A percentile compares a stretch with the other conserved stretches of the same genome.
phyloP scores from a whole-genome alignment of 371 early-diverging fungal genomes.

The Lichtheimia ornata region DNA sequence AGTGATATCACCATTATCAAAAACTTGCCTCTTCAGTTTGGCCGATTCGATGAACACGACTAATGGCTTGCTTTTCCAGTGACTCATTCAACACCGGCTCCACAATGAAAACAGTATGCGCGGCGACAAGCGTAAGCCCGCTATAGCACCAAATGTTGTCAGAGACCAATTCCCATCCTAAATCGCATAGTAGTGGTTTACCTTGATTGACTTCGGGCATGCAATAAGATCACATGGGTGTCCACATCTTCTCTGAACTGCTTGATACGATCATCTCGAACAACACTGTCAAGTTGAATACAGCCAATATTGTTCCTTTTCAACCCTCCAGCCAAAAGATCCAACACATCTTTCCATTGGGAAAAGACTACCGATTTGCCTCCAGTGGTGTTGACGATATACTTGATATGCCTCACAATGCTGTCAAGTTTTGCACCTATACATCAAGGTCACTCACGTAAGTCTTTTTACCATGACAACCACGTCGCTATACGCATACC shows the following conservation, averaged over 20 bases:
- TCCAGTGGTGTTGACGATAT: slow-evolving; percentile 37
- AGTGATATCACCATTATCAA: background rate
- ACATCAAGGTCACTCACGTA: too few species aligned
- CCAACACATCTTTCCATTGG: slow-evolving; percentile 67
- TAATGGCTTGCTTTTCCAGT: slow-evolving; percentile 65
- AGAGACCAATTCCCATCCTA: background rate
- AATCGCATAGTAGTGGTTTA: background rate
- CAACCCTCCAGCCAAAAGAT: slow-evolving; percentile 52
- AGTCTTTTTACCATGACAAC: too few species aligned
- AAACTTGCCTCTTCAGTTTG: slow-evolving; percentile 87
- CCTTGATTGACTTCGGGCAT: slow-evolving; percentile 56
- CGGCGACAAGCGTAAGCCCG: slow-evolving; percentile 47
- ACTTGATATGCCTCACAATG: slow-evolving; percentile 61
- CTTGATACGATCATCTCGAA: slow-evolving; percentile 22
- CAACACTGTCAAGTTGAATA: slow-evolving; percentile 31
- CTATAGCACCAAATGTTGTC: slow-evolving; percentile 6
- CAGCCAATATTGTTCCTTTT: slow-evolving; percentile 50
- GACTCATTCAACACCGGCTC: slow-evolving; percentile 55
- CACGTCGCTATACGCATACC: background rate
- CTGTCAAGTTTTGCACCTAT: slow-evolving; percentile 62
- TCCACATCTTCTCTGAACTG: slow-evolving; percentile 41
- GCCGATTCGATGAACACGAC: slow-evolving; percentile 94
- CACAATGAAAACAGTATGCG: slow-evolving; percentile 56
- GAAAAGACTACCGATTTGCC: slow-evolving; percentile 72
- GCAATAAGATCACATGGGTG: slow-evolving; percentile 51